phyloP scores from a whole-genome alignment of 352 stramenopile genomes.

The Globisporangium cystogenes region DNA sequence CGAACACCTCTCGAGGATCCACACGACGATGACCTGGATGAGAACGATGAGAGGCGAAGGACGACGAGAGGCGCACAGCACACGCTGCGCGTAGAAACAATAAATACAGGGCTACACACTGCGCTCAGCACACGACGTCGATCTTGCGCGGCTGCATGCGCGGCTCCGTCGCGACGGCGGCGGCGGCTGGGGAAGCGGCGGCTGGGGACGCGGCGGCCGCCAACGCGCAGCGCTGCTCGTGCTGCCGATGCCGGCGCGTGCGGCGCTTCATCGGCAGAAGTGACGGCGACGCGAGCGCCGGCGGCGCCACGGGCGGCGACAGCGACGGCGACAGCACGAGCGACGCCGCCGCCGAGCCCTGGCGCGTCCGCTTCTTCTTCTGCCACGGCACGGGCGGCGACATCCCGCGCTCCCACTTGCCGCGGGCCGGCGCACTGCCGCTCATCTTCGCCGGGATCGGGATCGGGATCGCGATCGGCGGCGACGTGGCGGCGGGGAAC shows the following conservation, averaged over 20 bases:
- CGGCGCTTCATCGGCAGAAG: constrained; percentile 23
- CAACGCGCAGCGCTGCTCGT: constrained; percentile 22
- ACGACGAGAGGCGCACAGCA: too few relatives aligned
- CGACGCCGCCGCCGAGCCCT: constrained; percentile 17
- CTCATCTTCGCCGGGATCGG: constrained; percentile 13
- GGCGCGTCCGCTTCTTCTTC: constrained; percentile 63
- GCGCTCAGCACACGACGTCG: constrained; percentile 3
- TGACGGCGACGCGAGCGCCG: constrained; percentile 20
- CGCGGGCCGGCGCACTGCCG: constrained; percentile 7
- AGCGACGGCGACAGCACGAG: constrained; percentile 18
- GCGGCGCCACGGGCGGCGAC: constrained; percentile 16
- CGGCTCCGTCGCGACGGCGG: background rate
- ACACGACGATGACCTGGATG: too few relatives aligned
- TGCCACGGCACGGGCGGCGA: constrained; percentile 24
- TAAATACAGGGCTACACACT: constrained; percentile 3
- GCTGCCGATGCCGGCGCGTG: constrained; percentile 26
- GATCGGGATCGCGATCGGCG: constrained; percentile 4
- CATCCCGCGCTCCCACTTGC: constrained; percentile 29
- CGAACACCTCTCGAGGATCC: too few relatives aligned
- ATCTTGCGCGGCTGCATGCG: constrained; percentile 7
- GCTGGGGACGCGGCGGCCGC: constrained; percentile 13
- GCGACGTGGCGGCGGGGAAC: background rate
- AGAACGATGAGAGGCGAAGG: too few relatives aligned
- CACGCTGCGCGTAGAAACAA: too few relatives aligned
- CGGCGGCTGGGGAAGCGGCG: too few relatives aligned